Base-by-base conservation (phyloP, 1,284 basidiomycete genomes). In the Ceratobasidium sp. region DNA sequence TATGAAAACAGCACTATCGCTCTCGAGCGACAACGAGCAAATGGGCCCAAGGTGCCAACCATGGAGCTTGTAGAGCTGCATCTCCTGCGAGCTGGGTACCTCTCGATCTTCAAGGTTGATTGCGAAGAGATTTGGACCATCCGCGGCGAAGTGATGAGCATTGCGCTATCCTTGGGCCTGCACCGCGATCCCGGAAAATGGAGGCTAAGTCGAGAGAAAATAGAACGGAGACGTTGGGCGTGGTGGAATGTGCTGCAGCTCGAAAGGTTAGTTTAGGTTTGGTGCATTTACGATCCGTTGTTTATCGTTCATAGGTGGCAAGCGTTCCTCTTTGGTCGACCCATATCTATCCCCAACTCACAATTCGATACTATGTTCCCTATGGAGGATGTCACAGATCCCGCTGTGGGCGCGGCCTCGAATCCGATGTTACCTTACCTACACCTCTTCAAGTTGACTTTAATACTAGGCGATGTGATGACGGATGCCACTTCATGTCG, bases 201-300 rank as follows among this genome's bases (percentile, higher is more conserved):
- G 88, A 88, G 88, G 79, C 92, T 94, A 88, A 88, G 88, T 58
- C 87, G 88, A 77, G 91, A 90, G 78, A 84, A 91, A 5, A 91
- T 93, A 51, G 94, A 94, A 83, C 89, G 94, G 78, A 87, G 93
- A 75, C 87, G 94, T 66, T 95, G 94, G 93, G 92, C 93, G 1
- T 95, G 93, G 93, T 95, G 94, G 94, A 93, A 95, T 84, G 92
- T 94, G 80, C 85, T 95, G 64, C 86, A 94, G 75, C 87, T 94
- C 46, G 93, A 95, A 85, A 88, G 93, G 91, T 92, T 67, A 71
- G 89, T 84, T 12, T 15, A 28, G 23, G 10, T 10, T 44, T 18
- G 66, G 28, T 33, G n/a, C 13, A 12, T 15, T 40, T 61, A 56
- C 20, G 66, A 63, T 26, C 58, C n/a, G 33, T 67, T 77, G 3